Evolutionary conservation across 2,329 filamentous ascomycete genomes (phyloP).

Genomic region (Lasiodiplodia citricola): DNA sequence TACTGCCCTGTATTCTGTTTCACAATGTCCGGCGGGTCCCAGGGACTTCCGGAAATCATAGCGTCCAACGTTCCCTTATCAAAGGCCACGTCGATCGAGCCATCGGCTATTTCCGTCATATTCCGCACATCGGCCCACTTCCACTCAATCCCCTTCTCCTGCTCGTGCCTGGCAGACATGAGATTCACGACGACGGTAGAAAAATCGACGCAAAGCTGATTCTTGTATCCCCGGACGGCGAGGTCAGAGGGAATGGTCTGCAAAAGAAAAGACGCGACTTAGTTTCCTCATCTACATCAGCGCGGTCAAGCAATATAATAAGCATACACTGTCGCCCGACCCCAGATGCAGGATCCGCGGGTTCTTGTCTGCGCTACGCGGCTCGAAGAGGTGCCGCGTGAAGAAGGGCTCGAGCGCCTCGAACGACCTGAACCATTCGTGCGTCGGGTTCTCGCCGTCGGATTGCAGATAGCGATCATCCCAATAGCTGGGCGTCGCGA

Average conservation of each 20-base stretch:
- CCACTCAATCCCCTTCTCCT: slow-evolving; percentile 54
- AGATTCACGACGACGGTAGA: slow-evolving; percentile 58
- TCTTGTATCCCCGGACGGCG: slow-evolving; percentile 52
- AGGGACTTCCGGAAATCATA: slow-evolving; percentile 61
- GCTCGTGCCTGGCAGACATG: slow-evolving; percentile 54
- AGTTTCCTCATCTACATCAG: not conserved
- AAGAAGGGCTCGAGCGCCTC: slow-evolving; percentile 57
- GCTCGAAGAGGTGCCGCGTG: slow-evolving; percentile 48
- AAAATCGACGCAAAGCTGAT: slow-evolving; percentile 63
- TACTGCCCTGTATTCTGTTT: slow-evolving; percentile 56
- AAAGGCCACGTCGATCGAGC: slow-evolving; percentile 61
- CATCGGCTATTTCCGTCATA: slow-evolving; percentile 49
- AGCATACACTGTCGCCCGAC: slow-evolving; percentile 61
- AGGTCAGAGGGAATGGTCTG: slow-evolving; percentile 61
- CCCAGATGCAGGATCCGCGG: slow-evolving; percentile 62
- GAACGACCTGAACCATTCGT: slow-evolving; percentile 63
- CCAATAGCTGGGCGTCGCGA: slow-evolving; percentile 57
- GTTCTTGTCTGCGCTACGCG: slow-evolving; percentile 36
- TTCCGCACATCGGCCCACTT: slow-evolving; percentile 57
- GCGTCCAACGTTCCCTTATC: slow-evolving; percentile 63
- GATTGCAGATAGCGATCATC: slow-evolving; percentile 54
- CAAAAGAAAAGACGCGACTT: slow-evolving; percentile 8
- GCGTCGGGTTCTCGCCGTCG: slow-evolving; percentile 47
- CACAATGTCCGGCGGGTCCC: slow-evolving; percentile 59
- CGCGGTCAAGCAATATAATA: not conserved